These are phyloP conservation scores for Myxozyma udenii DNA, from an alignment of 805 yeast genomes.

Conservation along the genomic window DNA sequence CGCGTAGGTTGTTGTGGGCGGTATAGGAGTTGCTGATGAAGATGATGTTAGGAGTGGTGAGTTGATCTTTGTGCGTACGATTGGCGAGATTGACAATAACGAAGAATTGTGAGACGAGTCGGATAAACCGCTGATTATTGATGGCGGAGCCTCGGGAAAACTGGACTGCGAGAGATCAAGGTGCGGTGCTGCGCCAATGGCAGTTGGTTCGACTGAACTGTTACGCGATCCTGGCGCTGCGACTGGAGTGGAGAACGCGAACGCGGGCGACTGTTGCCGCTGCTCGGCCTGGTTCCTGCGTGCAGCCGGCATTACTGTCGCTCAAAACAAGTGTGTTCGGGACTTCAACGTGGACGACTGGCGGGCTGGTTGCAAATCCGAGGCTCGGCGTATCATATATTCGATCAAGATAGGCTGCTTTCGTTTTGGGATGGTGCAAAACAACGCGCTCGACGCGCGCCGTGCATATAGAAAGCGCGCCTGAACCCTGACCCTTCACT, in stretches of 20 bases:
- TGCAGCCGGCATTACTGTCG: background rate
- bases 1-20: conserved; percentile 6
- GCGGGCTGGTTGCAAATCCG: background rate
- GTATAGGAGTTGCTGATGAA: conserved; percentile 15
- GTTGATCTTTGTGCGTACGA: conserved; percentile 6
- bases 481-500: no score
- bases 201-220: conserved; percentile 1
- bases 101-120: conserved; percentile 21
- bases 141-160: conserved; percentile 14
- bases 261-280: conserved; percentile 1
- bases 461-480: no score
- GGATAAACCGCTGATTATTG: conserved; percentile 1
- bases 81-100: conserved; percentile 27
- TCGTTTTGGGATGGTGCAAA: background rate
- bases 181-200: background rate
- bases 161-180: conserved; percentile 8
- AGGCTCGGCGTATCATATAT: background rate
- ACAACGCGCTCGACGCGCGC: no score
- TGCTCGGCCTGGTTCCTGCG: background rate
- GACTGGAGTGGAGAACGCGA: conserved; percentile 19
- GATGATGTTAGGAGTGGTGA: conserved; percentile 10
- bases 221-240: background rate
- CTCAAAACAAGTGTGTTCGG: no score
- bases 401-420: background rate
- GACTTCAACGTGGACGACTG: no score